Evolutionary conservation across 2,329 filamentous ascomycete species (phyloP).

Genomic region (Pezicula radicicola): DNA sequence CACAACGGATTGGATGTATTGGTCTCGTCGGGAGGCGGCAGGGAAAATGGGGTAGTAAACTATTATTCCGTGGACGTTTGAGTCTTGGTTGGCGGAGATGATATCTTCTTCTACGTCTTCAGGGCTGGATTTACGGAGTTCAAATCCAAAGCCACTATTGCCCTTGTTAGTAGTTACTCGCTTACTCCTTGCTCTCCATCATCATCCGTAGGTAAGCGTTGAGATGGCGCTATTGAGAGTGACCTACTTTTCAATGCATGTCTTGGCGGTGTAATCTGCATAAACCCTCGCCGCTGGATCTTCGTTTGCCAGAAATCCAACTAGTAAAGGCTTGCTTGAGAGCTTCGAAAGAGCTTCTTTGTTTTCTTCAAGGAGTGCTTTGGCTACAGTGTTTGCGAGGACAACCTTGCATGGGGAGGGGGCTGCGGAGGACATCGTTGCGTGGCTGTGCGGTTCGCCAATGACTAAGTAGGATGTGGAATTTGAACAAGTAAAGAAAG

Average conservation of each 20-base stretch:
- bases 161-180: neutral
- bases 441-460: neutral
- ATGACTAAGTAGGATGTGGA: neutral
- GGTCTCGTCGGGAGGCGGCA: constrained; percentile 77
- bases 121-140: constrained; percentile 78
- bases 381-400: constrained; percentile 83
- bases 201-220: neutral
- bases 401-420: constrained; percentile 80
- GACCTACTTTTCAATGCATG: constrained; percentile 89
- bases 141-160: constrained; percentile 80
- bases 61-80: constrained; percentile 79
- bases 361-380: constrained; percentile 75
- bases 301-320: constrained; percentile 87
- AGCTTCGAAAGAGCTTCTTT: constrained; percentile 70
- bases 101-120: constrained; percentile 89
- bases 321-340: constrained; percentile 71
- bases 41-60: constrained; percentile 98
- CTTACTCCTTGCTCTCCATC: no score
- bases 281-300: constrained; percentile 92
- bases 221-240: constrained; percentile 2
- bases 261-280: constrained; percentile 96
- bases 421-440: constrained; percentile 9
- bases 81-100: constrained; percentile 77
- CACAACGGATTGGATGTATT: constrained; percentile 94
- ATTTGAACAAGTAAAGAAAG: neutral